Base-by-base conservation (phyloP, 306 rosid species). In the Acacia confusa region DNA sequence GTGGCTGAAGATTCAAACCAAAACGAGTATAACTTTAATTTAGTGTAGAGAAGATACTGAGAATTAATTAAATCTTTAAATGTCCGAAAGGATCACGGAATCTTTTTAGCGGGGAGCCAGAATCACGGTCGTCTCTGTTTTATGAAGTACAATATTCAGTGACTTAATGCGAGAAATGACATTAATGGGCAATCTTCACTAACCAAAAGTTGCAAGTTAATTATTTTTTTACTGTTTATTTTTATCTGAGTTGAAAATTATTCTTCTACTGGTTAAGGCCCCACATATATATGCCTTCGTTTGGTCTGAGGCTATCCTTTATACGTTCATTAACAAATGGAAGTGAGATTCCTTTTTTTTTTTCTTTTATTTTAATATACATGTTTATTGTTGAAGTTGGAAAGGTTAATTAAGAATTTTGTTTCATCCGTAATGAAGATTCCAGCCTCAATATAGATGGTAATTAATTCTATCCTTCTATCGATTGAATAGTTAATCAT, bases 151-250 rank as follows among this genome's bases (percentile, higher is more conserved):
- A 47, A 17, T 20, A 53, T 78, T 52, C 41, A 68, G 36, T 48
- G 60, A 50, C 9, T 67, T 78, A 8, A 28, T 40, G 3, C 36
- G 50, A 41, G 67, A 52, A 78, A 52, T 52, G 76, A 78, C 70
- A 38, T 53, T 32, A 70, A 25, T 78, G 75, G 41, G 41, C 43
- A 14, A 52, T 67, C 69, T 78, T 57, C 67, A 78, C 68, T 38
- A 34, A 41, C 48, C 9, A 45, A 34, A 78, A 38, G 30, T 45
- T 64, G 48, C 22, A 16, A 63, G 7, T 14, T 15, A 22, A 41
- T 7, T 40, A 6, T 43, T 43, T 53, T 15, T 12, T 30, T 70
- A 8, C 14, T 12, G 10, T 44, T 44, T 44, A 11, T 10, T 44
- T 44, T 44, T 11, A 1, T 40, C 10, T 40, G 8, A 7, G 47